phyloP scores from a whole-genome alignment of 1,139 yeast species.

The Williopsis jadinii region DNA sequence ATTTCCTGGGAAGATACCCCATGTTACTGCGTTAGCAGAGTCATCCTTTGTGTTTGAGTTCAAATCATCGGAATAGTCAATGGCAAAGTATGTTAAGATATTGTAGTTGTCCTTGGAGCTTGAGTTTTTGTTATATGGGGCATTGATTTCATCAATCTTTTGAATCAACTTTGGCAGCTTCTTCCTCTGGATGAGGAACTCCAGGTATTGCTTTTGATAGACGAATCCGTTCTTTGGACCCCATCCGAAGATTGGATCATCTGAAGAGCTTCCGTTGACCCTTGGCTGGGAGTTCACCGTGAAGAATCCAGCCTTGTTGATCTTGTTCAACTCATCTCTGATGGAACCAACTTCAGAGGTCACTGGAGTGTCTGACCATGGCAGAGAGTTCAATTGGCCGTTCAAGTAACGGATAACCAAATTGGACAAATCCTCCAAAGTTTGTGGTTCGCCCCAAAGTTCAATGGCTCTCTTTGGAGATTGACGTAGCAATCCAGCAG shows the following conservation, averaged over 20 bases:
- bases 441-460: slow-evolving; percentile 79
- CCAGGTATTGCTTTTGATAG: slow-evolving; percentile 89
- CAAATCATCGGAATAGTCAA: slow-evolving; percentile 54
- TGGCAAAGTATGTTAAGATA: slow-evolving; percentile 73
- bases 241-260: slow-evolving; percentile 81
- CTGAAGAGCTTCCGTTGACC: slow-evolving; percentile 70
- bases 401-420: slow-evolving; percentile 60
- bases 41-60: slow-evolving; percentile 64
- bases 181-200: slow-evolving; percentile 64
- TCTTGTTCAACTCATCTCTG: slow-evolving; percentile 46
- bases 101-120: slow-evolving; percentile 35
- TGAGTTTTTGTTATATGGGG: slow-evolving; percentile 19
- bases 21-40: slow-evolving; percentile 86
- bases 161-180: slow-evolving; percentile 36
- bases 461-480: slow-evolving; percentile 71
- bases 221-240: slow-evolving; percentile 92
- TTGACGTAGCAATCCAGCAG: slow-evolving; percentile 71
- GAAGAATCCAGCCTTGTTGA: slow-evolving; percentile 62
- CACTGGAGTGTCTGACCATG: slow-evolving; percentile 93
- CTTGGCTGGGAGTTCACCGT: slow-evolving; percentile 96
- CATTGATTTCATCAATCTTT: slow-evolving; percentile 32
- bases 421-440: slow-evolving; percentile 49
- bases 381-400: slow-evolving; percentile 69
- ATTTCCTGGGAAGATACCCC: slow-evolving; percentile 95
- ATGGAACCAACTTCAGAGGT: slow-evolving; percentile 70